Percentiles rank a stretch among this genome's conserved stretches.
phyloP scores from a whole-genome alignment of 768 basidiomycete species.

The Suillus plorans region DNA sequence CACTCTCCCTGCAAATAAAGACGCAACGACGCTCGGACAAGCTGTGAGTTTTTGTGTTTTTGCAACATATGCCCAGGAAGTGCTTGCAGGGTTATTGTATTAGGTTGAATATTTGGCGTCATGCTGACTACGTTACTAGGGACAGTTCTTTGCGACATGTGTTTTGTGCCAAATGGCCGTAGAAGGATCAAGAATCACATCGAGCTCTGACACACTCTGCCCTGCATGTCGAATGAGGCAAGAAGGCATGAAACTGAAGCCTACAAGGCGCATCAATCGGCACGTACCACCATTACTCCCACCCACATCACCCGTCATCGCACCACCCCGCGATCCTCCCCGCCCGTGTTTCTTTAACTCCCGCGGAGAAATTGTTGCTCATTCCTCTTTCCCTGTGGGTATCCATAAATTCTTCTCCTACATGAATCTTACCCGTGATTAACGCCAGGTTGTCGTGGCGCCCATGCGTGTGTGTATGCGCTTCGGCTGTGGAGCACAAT shows the following conservation, averaged over 20 bases:
- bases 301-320: not conserved
- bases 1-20: not conserved
- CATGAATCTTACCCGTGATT: not conserved
- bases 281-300: conserved; percentile 1
- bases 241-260: not conserved
- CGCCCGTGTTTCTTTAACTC: conserved; percentile 3
- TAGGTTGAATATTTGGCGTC: not conserved
- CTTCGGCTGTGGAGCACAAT: conserved; percentile 17
- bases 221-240: conserved; percentile 12
- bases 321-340: not conserved
- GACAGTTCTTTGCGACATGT: conserved; percentile 1
- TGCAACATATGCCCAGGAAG: not conserved
- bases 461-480: conserved; percentile 16
- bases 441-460: not conserved
- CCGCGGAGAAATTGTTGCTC: conserved; percentile 3
- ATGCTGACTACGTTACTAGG: not conserved
- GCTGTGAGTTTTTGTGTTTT: conserved; percentile 5
- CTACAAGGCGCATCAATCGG: not conserved
- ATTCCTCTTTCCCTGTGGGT: not conserved
- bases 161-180: conserved; percentile 11
- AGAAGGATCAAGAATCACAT: not conserved
- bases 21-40: not conserved
- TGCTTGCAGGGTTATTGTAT: not conserved
- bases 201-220: conserved; percentile 10
- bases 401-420: not conserved